Percentiles rank a stretch among this genome's conserved stretches.
phyloP scores from a whole-genome alignment of 1,139 yeast species.

The Zygosaccharomyces pseudobailii region DNA sequence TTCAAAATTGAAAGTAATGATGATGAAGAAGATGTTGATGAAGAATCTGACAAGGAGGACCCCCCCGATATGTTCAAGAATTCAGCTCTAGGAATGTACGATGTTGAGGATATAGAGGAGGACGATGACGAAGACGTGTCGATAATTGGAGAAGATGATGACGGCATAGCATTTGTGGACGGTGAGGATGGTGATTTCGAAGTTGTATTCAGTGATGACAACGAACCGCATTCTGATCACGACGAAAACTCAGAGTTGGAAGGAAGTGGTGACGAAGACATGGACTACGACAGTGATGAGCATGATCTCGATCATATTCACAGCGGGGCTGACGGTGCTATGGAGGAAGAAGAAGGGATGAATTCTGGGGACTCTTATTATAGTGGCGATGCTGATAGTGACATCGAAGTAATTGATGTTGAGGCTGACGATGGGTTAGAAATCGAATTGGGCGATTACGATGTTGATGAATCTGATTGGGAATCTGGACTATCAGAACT shows the following conservation, averaged over 20 bases:
- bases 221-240: constrained; percentile 26
- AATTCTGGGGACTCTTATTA: constrained; percentile 27
- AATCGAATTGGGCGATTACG: constrained; percentile 35
- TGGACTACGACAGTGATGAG: constrained; percentile 26
- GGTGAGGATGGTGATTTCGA: constrained; percentile 39
- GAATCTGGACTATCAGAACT: constrained; percentile 34
- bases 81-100: constrained; percentile 93
- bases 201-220: constrained; percentile 41
- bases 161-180: constrained; percentile 35
- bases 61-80: constrained; percentile 80
- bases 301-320: constrained; percentile 7
- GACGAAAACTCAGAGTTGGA: constrained; percentile 20
- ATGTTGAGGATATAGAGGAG: constrained; percentile 69
- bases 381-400: constrained; percentile 27
- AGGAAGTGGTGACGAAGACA: constrained; percentile 11
- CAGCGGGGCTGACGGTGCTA: constrained; percentile 28
- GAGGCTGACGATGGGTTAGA: constrained; percentile 36
- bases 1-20: constrained; percentile 55
- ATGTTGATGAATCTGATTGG: constrained; percentile 36
- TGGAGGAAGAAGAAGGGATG: constrained; percentile 29
- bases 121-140: constrained; percentile 49
- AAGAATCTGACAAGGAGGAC: constrained; percentile 63
- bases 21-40: constrained; percentile 60
- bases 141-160: constrained; percentile 37
- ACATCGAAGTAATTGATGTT: constrained; percentile 35